Evolutionary conservation across 164 flowering plant genomes (phyloP).

Genomic region (Berberis vulgaris): DNA sequence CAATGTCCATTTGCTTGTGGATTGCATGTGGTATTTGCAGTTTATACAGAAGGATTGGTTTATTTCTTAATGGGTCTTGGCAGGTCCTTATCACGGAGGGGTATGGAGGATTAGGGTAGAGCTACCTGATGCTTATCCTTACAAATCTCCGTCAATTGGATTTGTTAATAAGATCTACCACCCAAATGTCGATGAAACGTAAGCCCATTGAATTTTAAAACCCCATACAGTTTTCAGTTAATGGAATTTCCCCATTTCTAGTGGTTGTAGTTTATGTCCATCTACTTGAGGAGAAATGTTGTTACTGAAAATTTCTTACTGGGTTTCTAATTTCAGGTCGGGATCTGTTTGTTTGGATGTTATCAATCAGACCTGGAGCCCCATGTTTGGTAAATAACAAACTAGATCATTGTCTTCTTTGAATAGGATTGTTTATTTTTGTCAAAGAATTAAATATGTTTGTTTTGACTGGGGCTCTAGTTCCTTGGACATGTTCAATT

Average conservation of each 20-base stretch:
- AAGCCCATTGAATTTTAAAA: constrained; percentile 19
- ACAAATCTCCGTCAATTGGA: constrained; percentile 96
- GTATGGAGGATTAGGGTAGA: constrained; percentile 93
- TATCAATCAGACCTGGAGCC: constrained; percentile 97
- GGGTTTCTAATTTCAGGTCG: constrained; percentile 52
- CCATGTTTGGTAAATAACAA: constrained; percentile 73
- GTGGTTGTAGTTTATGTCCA: background rate
- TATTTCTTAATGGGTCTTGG: too few species aligned
- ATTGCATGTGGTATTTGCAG: too few species aligned
- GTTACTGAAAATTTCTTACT: background rate
- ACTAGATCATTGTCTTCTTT: background rate
- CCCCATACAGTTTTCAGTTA: background rate
- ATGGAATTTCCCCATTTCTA: background rate
- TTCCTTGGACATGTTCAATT: background rate
- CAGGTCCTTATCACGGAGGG: constrained; percentile 91
- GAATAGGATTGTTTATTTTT: background rate
- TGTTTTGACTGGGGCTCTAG: too few species aligned
- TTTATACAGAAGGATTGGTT: too few species aligned
- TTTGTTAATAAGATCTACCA: constrained; percentile 94
- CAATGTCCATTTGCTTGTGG: too few species aligned
- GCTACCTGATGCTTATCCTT: constrained; percentile 97
- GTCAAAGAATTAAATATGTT: too few species aligned
- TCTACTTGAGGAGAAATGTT: background rate
- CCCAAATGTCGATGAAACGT: constrained; percentile 97
- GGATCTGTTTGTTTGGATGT: constrained; percentile 98